These are phyloP conservation scores for Gonium pectorale DNA, from an alignment of 139 green algal species.

Conservation along the genomic window DNA sequence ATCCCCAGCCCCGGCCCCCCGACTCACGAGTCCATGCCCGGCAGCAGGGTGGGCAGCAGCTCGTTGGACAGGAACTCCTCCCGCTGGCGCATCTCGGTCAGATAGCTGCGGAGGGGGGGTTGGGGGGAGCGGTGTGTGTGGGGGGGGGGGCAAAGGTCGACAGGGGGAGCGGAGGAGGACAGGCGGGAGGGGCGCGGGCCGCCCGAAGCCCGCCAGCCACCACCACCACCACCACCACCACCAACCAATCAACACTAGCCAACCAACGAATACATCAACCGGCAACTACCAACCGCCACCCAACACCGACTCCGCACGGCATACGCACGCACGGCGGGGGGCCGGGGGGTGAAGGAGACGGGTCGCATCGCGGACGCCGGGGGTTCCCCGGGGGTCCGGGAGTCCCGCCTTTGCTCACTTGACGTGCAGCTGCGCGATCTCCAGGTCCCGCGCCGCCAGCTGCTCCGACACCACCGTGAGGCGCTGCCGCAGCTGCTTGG, in stretches of 20 bases:
- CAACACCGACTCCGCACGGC: too few relatives aligned
- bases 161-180: background rate
- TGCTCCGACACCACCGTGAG: slow-evolving; percentile 35
- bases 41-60: slow-evolving; percentile 23
- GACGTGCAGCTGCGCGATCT: slow-evolving; percentile 41
- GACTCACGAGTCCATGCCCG: slow-evolving; percentile 1
- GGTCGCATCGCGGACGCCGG: too few relatives aligned
- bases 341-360: too few relatives aligned
- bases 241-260: too few relatives aligned
- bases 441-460: slow-evolving; percentile 49
- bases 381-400: background rate
- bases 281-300: too few relatives aligned
- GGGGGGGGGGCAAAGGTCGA: background rate
- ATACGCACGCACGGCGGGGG: too few relatives aligned
- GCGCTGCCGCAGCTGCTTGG: slow-evolving; percentile 27
- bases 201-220: too few relatives aligned
- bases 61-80: slow-evolving; percentile 31
- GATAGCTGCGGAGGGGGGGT: background rate
- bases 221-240: too few relatives aligned
- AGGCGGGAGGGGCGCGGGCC: background rate
- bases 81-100: slow-evolving; percentile 32
- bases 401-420: background rate
- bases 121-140: background rate
- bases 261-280: too few relatives aligned
- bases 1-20: background rate